phyloP scores from a whole-genome alignment of 441 rosid genomes.

The Pelargonium australe region DNA sequence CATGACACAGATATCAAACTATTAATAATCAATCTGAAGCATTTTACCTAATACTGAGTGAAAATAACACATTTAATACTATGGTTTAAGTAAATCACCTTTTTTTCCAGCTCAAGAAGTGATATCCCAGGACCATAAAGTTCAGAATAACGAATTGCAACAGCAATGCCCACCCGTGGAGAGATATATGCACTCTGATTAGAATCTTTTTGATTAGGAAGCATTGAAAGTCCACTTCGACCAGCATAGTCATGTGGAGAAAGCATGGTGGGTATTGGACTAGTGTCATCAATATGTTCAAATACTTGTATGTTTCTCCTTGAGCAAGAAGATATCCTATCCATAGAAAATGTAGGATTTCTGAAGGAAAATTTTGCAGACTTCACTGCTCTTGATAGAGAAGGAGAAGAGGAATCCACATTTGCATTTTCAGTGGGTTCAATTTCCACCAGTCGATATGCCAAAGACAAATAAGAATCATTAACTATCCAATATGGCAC shows the following conservation, averaged over 20 bases:
- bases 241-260: slow-evolving; percentile 88
- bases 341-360: slow-evolving; percentile 48
- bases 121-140: slow-evolving; percentile 85
- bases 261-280: slow-evolving; percentile 90
- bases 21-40: slow-evolving; percentile 7
- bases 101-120: slow-evolving; percentile 92
- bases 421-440: slow-evolving; percentile 68
- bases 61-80: background rate
- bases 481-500: slow-evolving; percentile 95
- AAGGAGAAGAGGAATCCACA: slow-evolving; percentile 35
- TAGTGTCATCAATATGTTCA: slow-evolving; percentile 81
- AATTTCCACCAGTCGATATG: slow-evolving; percentile 79
- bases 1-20: slow-evolving; percentile 17
- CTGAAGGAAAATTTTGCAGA: slow-evolving; percentile 50
- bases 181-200: slow-evolving; percentile 39
- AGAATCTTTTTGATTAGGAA: slow-evolving; percentile 72
- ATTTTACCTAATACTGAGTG: slow-evolving; percentile 2
- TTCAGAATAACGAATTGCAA: slow-evolving; percentile 74
- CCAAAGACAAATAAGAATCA: slow-evolving; percentile 66
- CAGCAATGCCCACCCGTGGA: slow-evolving; percentile 73
- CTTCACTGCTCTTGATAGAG: slow-evolving; percentile 63
- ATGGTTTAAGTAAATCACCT: slow-evolving; percentile 40
- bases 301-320: slow-evolving; percentile 71
- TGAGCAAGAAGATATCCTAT: slow-evolving; percentile 40
- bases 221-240: slow-evolving; percentile 57